Evolutionary conservation across 768 basidiomycete genomes (phyloP).

Genomic region (Termitomyces sp.): DNA sequence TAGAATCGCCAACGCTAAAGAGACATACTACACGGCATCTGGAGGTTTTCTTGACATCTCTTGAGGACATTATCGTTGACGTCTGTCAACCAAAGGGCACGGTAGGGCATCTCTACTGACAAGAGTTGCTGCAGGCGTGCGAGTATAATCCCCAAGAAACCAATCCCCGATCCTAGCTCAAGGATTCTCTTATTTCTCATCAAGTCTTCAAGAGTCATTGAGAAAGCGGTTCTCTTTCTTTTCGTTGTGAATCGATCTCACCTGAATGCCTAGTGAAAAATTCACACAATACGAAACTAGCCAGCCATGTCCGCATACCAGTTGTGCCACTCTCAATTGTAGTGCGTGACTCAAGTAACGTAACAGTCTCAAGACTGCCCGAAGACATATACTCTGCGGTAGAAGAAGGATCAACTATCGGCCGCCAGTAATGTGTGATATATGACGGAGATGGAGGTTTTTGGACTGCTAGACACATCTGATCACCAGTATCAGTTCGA

Average conservation of each 20-base stretch:
- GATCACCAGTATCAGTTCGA: slow-evolving; percentile 14
- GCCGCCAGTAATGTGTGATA: slow-evolving; percentile 60
- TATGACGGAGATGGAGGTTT: slow-evolving; percentile 49
- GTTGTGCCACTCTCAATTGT: slow-evolving; percentile 75
- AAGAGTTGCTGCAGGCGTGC: slow-evolving; percentile 47
- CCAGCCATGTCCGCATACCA: slow-evolving; percentile 75
- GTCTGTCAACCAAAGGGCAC: slow-evolving; percentile 53
- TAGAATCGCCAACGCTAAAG: slow-evolving; percentile 18
- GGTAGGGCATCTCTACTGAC: not conserved
- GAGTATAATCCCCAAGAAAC: slow-evolving; percentile 66
- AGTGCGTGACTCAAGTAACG: slow-evolving; percentile 69
- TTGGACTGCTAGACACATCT: slow-evolving; percentile 23
- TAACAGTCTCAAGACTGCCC: slow-evolving; percentile 35
- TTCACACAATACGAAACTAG: slow-evolving; percentile 60
- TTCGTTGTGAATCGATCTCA: slow-evolving; percentile 19
- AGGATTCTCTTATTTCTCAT: slow-evolving; percentile 45
- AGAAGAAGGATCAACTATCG: not conserved
- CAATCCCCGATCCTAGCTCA: slow-evolving; percentile 72
- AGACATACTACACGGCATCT: slow-evolving; percentile 63
- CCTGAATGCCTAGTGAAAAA: slow-evolving; percentile 55
- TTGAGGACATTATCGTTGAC: slow-evolving; percentile 56
- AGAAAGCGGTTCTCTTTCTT: not conserved
- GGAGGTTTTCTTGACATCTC: slow-evolving; percentile 55
- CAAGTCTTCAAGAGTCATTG: slow-evolving; percentile 33
- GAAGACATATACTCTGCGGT: slow-evolving; percentile 14